Conservation (phyloP, 83 land plant genomes). For the Diphasiastrum complanatum region DNA sequence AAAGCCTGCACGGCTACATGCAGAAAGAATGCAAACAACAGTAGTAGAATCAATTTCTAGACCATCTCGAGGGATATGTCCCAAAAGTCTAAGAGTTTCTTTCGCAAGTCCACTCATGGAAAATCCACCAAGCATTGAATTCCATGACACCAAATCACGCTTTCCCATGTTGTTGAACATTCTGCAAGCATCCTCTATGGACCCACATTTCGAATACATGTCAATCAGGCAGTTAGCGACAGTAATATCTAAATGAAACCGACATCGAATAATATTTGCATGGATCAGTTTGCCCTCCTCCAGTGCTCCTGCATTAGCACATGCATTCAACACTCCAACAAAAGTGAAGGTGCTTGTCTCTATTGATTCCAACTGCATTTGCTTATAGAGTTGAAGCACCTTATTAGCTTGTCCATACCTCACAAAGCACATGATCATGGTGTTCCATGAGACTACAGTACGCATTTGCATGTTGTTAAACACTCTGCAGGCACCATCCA, state of each 20-base stretch:
- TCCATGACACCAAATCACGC: too few relatives aligned
- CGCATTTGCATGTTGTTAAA: slow-evolving; percentile 2
- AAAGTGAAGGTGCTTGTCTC: slow-evolving; percentile 22
- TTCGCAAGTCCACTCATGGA: too few relatives aligned
- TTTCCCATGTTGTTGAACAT: too few relatives aligned
- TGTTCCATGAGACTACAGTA: slow-evolving; percentile 14
- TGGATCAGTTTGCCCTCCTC: slow-evolving; percentile 15
- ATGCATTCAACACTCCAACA: slow-evolving; percentile 21
- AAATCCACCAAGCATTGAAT: too few relatives aligned
- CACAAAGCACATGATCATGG: slow-evolving; percentile 23
- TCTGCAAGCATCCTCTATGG: too few relatives aligned
- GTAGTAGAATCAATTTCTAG: too few relatives aligned
- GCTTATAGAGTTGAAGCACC: slow-evolving; percentile 15
- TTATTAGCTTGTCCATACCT: slow-evolving; percentile 9
- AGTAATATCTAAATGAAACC: slow-evolving; percentile 7
- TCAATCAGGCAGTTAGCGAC: slow-evolving; percentile 17
- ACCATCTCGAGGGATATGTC: too few relatives aligned
- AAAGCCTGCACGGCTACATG: too few relatives aligned
- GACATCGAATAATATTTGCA: slow-evolving; percentile 8
- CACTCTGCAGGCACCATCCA: slow-evolving; percentile 16
- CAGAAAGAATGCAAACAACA: too few relatives aligned
- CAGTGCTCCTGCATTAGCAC: slow-evolving; percentile 11
- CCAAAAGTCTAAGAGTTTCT: too few relatives aligned
- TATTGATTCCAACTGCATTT: slow-evolving; percentile 15
- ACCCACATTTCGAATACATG: too few relatives aligned